Conservation (phyloP, 768 basidiomycete genomes). For the Astraeus odoratus region DNA sequence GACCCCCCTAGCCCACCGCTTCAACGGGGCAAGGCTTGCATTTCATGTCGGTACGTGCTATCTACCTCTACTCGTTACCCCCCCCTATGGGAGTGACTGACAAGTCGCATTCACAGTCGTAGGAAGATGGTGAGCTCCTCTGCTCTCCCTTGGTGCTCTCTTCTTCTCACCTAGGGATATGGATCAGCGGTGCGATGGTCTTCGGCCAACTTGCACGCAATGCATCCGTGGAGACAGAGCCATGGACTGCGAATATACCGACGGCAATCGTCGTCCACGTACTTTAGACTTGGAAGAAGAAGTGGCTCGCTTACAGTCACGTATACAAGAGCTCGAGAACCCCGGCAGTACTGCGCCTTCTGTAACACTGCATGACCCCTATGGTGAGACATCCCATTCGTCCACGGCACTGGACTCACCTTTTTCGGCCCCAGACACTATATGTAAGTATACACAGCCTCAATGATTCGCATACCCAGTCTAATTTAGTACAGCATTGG, state of each 20-base stretch:
- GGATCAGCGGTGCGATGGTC: constrained; percentile 61
- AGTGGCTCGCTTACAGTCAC: constrained; percentile 46
- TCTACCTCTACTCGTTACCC: background rate
- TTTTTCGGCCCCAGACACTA: background rate
- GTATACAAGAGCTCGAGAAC: constrained; percentile 51
- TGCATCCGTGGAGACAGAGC: constrained; percentile 52
- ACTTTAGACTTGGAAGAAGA: constrained; percentile 57
- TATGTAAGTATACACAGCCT: background rate
- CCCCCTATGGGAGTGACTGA: background rate
- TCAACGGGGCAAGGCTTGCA: constrained; percentile 45
- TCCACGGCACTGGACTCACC: background rate
- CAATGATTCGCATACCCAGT: background rate
- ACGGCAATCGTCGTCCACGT: constrained; percentile 52
- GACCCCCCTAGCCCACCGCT: constrained; percentile 16
- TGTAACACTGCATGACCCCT: constrained; percentile 47
- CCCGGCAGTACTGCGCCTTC: constrained; percentile 41
- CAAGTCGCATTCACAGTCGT: constrained; percentile 30
- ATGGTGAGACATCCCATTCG: constrained; percentile 14
- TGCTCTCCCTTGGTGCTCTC: too few species aligned
- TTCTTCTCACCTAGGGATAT: background rate
- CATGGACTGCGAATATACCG: constrained; percentile 68
- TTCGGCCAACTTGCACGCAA: constrained; percentile 56
- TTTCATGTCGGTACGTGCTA: constrained; percentile 42
- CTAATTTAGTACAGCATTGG: background rate
- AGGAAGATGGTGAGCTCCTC: constrained; percentile 42